Evolutionary conservation across 176 grass and related monocot species (phyloP).

Genomic region (Bolboschoenus planiculmis): DNA sequence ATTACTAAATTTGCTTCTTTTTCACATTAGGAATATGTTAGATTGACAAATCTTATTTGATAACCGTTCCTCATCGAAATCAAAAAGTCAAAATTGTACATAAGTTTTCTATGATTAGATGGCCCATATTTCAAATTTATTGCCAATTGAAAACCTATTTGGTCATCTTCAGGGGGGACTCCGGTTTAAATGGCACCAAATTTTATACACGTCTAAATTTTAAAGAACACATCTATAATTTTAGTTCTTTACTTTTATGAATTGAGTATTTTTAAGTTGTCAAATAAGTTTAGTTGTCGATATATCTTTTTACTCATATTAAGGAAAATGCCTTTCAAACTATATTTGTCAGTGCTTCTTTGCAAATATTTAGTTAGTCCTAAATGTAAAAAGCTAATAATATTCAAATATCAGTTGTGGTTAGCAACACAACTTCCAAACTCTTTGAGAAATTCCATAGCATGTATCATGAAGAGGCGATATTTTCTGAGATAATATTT

Average conservation of each 20-base stretch:
- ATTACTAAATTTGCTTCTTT: not conserved
- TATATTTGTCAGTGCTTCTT: not conserved
- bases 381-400: not conserved
- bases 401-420: not conserved
- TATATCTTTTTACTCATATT: not conserved
- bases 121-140: not conserved
- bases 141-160: not conserved
- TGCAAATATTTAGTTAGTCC: not conserved
- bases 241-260: not conserved
- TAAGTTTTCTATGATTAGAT: not conserved
- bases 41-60: not conserved
- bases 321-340: not conserved
- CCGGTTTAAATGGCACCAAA: not conserved
- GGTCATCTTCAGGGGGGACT: no score
- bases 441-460: not conserved
- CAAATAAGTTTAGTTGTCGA: not conserved
- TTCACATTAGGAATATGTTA: not conserved
- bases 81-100: not conserved
- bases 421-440: not conserved
- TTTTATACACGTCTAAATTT: not conserved
- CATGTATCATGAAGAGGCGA: not conserved
- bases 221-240: not conserved
- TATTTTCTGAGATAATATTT: not conserved
- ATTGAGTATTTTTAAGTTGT: not conserved
- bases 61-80: not conserved